phyloP scores from a whole-genome alignment of 2,329 filamentous ascomycete species.

The Dryadomyces quercivorus region DNA sequence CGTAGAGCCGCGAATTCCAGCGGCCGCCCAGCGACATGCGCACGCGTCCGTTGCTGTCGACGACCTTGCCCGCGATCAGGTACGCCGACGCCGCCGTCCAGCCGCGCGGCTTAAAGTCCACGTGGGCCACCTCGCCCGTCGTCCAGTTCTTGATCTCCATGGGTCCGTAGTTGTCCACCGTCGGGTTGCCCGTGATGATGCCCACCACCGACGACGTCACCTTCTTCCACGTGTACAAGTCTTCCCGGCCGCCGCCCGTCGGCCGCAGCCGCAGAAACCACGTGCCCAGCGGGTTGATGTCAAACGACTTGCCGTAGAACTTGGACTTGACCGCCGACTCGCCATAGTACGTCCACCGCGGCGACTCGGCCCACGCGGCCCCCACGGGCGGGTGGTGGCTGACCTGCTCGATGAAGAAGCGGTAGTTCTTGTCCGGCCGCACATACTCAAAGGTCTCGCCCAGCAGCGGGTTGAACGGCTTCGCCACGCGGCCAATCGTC shows the following conservation, averaged over 20 bases:
- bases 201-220: constrained; percentile 95
- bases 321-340: constrained; percentile 93
- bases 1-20: constrained; percentile 97
- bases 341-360: constrained; percentile 95
- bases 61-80: constrained; percentile 74
- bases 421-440: constrained; percentile 90
- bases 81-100: constrained; percentile 94
- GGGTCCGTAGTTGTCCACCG: constrained; percentile 92
- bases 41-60: constrained; percentile 67
- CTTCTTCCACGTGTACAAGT: constrained; percentile 98
- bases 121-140: constrained; percentile 75
- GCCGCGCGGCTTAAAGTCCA: constrained; percentile 90
- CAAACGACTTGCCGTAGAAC: constrained; percentile 95
- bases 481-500: constrained; percentile 90
- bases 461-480: constrained; percentile 93
- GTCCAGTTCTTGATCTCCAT: constrained; percentile 99
- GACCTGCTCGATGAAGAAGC: constrained; percentile 97
- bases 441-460: constrained; percentile 97
- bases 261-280: constrained; percentile 89
- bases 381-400: constrained; percentile 94
- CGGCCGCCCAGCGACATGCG: constrained; percentile 83
- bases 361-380: constrained; percentile 82
- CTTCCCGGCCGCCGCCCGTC: constrained; percentile 58
- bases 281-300: constrained; percentile 89
- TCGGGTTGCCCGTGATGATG: constrained; percentile 92